Evolutionary conservation across 805 yeast species (phyloP), one percentile per base, ranked within the genome.

Genomic region (Nakazawaea pomicola): DNA sequence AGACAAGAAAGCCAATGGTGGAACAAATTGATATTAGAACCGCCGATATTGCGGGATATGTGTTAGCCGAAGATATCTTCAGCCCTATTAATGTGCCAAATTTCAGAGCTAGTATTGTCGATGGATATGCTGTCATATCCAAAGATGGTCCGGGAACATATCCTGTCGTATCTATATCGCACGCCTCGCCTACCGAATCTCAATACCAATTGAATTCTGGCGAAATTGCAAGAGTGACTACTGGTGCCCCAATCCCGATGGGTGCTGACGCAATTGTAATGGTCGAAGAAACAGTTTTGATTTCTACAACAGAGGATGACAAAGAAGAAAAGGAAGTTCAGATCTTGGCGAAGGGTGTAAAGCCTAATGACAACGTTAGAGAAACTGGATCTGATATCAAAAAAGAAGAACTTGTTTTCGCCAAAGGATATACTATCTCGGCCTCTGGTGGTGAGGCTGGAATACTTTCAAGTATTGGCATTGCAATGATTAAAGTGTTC

Each of bases 191-290:
- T 4, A 46, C 50, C 15, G 53, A 36, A 27, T 41, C 46, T 8
- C 48, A 47, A 12, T 49, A 46, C 9, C 31, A 14, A 4, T 41
- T 52, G 6, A 11, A 30, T 1, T 36, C 58, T 1, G 70, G 72
- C 1, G 46, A 60, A 4, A 64, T 74, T 29, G 65, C 71, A 1
- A 54, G 80, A 30, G 61, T 74, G 19, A 74, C 80, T 1, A 74
- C 80, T 0, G 80, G 80, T 6, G 80, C 80, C 0, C 78, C 78
- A 4, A 59, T 74, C 1, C 80, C 80, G 0, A 55, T 56, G n/a
- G 78, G 78, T 3, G 68, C 78, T 0, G 67, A 68, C 27, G 76
- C 78, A 1, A 76, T 74, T 12, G 67, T 74, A 6, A 72, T 74
- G 55, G 79, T 74, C 2, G 80, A 74, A 49, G 76, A 72, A 46